These are phyloP conservation scores for Penicillium hordei DNA, from an alignment of 2,329 filamentous ascomycete species.

Conservation along the genomic window DNA sequence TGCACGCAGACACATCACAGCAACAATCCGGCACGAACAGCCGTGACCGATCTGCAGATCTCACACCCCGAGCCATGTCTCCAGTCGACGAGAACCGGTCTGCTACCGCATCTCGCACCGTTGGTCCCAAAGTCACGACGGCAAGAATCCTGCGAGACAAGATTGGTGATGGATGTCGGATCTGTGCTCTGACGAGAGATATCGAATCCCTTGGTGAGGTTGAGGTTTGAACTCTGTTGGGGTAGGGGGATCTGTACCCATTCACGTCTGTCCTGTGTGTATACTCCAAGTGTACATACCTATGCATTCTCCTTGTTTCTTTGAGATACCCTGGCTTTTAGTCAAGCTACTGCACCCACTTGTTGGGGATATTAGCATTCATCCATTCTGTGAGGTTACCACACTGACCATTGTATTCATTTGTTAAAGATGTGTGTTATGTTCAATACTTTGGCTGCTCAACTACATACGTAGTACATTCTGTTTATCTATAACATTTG, in stretches of 20 bases:
- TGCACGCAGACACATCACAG: slow-evolving; percentile 45
- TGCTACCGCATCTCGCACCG: slow-evolving; percentile 51
- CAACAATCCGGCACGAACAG: slow-evolving; percentile 23
- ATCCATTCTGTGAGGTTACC: not conserved
- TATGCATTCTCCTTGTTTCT: slow-evolving; percentile 10
- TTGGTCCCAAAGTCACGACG: slow-evolving; percentile 85
- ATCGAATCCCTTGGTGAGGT: slow-evolving; percentile 34
- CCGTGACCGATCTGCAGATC: slow-evolving; percentile 20
- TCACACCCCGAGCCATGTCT: slow-evolving; percentile 24
- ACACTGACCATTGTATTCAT: not conserved
- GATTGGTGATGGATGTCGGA: slow-evolving; percentile 51
- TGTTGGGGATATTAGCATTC: not conserved
- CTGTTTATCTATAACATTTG: not conserved
- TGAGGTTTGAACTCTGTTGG: slow-evolving; percentile 12
- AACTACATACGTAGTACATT: not conserved
- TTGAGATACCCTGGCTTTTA: slow-evolving; percentile 13
- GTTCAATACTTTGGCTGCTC: not conserved
- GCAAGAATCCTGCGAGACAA: slow-evolving; percentile 74
- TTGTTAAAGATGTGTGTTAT: not conserved
- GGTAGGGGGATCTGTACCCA: not conserved
- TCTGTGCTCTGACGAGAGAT: slow-evolving; percentile 40
- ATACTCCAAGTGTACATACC: slow-evolving; percentile 10
- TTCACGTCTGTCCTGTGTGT: slow-evolving; percentile 3
- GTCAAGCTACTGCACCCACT: not conserved
- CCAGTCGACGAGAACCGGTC: slow-evolving; percentile 30